Percentiles rank a stretch among this genome's conserved stretches.
Conservation (phyloP, 441 rosid genomes). For the Adansonia grandidieri region DNA sequence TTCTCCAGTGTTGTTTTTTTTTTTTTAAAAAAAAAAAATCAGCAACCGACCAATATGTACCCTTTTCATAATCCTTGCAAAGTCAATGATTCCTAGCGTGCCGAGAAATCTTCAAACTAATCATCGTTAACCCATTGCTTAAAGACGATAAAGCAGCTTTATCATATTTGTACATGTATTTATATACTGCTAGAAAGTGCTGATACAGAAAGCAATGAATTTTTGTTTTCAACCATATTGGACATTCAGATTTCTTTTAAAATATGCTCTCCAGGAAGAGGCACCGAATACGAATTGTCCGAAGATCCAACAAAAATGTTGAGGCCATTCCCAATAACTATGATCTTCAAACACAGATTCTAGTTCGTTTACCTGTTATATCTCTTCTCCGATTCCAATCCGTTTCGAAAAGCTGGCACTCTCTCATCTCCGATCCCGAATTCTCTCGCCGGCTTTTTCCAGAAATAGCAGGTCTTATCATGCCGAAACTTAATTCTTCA, state of each 20-base stretch:
- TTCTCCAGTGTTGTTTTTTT: not conserved
- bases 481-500: not conserved
- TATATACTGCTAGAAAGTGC: not conserved
- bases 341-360: constrained; percentile 34
- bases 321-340: constrained; percentile 35
- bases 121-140: not conserved
- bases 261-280: constrained; percentile 2
- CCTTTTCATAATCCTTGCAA: not conserved
- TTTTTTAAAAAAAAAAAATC: too few relatives aligned
- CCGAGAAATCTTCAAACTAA: not conserved
- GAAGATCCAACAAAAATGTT: constrained; percentile 15
- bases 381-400: constrained; percentile 34
- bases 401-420: constrained; percentile 36
- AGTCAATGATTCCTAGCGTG: not conserved
- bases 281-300: not conserved
- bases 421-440: constrained; percentile 29
- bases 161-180: not conserved
- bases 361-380: constrained; percentile 27
- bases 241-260: not conserved
- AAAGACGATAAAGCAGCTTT: not conserved
- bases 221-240: not conserved
- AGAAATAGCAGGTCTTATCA: constrained; percentile 27
- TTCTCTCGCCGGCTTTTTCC: constrained; percentile 28
- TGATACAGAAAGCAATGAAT: not conserved
- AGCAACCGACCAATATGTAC: not conserved